Base-by-base conservation (phyloP, 2,329 filamentous ascomycete genomes). In the Cladosporium austrohemisphaericum region DNA sequence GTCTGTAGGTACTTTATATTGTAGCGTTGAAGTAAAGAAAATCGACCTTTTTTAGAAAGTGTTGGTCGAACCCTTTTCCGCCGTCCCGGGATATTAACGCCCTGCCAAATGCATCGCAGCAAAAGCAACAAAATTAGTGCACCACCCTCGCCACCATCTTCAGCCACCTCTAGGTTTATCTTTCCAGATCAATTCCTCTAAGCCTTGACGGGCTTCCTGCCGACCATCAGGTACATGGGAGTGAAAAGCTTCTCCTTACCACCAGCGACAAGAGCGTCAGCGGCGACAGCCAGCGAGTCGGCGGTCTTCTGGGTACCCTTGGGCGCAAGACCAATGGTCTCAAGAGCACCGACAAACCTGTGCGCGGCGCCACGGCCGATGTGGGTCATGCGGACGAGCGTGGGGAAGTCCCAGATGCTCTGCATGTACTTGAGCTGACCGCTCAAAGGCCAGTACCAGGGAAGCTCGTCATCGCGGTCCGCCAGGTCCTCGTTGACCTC, bases 141-240 rank as follows among this genome's bases (percentile, higher is more conserved):
- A n/a, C n/a, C n/a, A n/a, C n/a, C n/a, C n/a, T n/a, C n/a, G n/a
- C n/a, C n/a, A n/a, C n/a, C n/a, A n/a, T n/a, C n/a, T n/a, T n/a
- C n/a, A n/a, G n/a, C n/a, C n/a, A n/a, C n/a, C n/a, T n/a, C n/a
- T n/a, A n/a, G n/a, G n/a, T n/a, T n/a, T n/a, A n/a, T n/a, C n/a
- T n/a, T n/a, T n/a, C n/a, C n/a, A n/a, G n/a, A n/a, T n/a, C n/a
- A n/a, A n/a, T n/a, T n/a, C 32, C 7, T 31, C 11, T 38, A 47
- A 38, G 44, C 44, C 44, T 47, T 47, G 33, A 23, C 35, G 25
- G 92, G 89, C 78, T 96, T 96, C 72, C 88, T 83, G 53, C 83
- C 92, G 52, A 96, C 81, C 88, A 96, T 96, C 65, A 97, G 76
- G 74, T 95, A 96, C 92, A 97, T 97, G 50, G 92, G 92, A 1